These are phyloP conservation scores for Diplocarpon mali DNA, from an alignment of 2,329 filamentous ascomycete genomes.

Conservation along the genomic window DNA sequence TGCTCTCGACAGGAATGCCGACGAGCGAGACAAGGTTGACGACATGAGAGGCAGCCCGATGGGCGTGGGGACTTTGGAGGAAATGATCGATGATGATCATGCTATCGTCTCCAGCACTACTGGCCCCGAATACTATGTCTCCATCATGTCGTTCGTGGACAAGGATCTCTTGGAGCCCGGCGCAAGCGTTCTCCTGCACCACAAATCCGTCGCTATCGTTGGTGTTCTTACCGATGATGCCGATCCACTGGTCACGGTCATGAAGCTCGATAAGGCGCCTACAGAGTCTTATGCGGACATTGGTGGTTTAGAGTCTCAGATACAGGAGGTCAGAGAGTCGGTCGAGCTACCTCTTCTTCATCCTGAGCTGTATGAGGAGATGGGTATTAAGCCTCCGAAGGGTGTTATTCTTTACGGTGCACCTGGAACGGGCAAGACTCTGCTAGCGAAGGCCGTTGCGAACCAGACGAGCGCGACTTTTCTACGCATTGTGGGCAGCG, in stretches of 20 bases:
- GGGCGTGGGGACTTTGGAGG: conserved; percentile 94
- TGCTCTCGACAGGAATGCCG: conserved; percentile 73
- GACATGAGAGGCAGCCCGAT: conserved; percentile 98
- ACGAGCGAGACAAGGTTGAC: conserved; percentile 89
- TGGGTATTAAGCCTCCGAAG: conserved; percentile 99
- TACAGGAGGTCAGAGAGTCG: conserved; percentile 94
- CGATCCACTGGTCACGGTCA: conserved; percentile 90
- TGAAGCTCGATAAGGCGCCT: conserved; percentile 98
- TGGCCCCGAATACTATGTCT: conserved; percentile 97
- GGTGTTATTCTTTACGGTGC: conserved; percentile 98
- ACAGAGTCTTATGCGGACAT: conserved; percentile 98
- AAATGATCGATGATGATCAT: conserved; percentile 98
- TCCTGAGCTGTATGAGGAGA: conserved; percentile 96
- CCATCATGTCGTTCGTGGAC: conserved; percentile 99
- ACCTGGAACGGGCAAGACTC: conserved; percentile 91
- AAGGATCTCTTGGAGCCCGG: conserved; percentile 96
- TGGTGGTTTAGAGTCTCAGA: conserved; percentile 87
- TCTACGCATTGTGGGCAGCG: conserved; percentile 90
- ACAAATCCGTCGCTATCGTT: conserved; percentile 96
- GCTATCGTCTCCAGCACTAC: conserved; percentile 97
- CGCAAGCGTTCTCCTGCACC: conserved; percentile 87
- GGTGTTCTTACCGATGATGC: conserved; percentile 94
- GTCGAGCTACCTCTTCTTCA: conserved; percentile 92
- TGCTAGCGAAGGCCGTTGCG: conserved; percentile 91
- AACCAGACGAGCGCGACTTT: conserved; percentile 99